phyloP scores from a whole-genome alignment of 495 filamentous ascomycete genomes.

The Aspergillus hancockii region DNA sequence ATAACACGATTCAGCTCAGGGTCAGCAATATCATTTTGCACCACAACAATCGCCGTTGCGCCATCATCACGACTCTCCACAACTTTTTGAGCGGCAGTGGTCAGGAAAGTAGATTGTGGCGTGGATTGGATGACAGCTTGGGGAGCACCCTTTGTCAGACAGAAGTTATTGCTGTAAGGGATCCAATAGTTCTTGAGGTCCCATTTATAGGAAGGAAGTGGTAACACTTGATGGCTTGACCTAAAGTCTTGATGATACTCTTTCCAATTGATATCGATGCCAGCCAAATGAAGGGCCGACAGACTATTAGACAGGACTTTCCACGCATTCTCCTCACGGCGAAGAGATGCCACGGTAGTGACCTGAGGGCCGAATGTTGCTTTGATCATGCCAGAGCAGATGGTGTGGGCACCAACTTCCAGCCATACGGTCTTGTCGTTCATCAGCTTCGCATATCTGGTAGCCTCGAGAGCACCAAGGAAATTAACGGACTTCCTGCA shows the following conservation, averaged over 20 bases:
- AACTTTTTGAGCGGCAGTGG: slow-evolving; percentile 49
- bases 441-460: slow-evolving; percentile 45
- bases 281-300: slow-evolving; percentile 60
- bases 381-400: slow-evolving; percentile 71
- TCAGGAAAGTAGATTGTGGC: slow-evolving; percentile 39
- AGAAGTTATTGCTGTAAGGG: slow-evolving; percentile 5
- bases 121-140: slow-evolving; percentile 36
- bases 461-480: slow-evolving; percentile 57
- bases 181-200: slow-evolving; percentile 13
- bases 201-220: slow-evolving; percentile 10
- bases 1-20: slow-evolving; percentile 61
- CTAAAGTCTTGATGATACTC: slow-evolving; percentile 77
- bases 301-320: slow-evolving; percentile 63
- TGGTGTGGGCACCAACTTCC: slow-evolving; percentile 69
- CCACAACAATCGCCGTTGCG: slow-evolving; percentile 55
- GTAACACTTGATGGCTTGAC: slow-evolving; percentile 41
- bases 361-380: slow-evolving; percentile 60
- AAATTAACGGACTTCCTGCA: slow-evolving; percentile 74
- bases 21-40: slow-evolving; percentile 66
- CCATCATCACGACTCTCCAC: slow-evolving; percentile 57
- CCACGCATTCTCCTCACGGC: slow-evolving; percentile 60
- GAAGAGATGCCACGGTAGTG: slow-evolving; percentile 59
- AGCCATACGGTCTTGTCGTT: slow-evolving; percentile 51
- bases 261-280: slow-evolving; percentile 72
- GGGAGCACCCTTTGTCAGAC: slow-evolving; percentile 9